A percentile compares a stretch with the other conserved stretches of the same genome.
phyloP scores from a whole-genome alignment of 495 filamentous ascomycete species.

The Penicillium cosmopolitanum region DNA sequence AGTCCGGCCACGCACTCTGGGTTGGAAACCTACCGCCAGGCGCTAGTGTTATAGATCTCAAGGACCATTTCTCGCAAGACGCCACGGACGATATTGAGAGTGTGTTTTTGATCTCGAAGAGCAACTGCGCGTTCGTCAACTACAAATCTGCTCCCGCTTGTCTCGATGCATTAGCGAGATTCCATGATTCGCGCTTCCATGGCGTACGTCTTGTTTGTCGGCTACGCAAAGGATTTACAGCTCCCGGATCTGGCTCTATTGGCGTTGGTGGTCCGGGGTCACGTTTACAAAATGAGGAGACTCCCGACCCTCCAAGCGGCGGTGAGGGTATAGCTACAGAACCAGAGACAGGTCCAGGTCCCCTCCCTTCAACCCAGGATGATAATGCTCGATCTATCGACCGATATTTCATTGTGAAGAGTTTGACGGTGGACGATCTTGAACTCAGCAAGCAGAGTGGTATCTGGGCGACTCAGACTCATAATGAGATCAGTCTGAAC shows the following conservation, averaged over 20 bases:
- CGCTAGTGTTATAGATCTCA: slow-evolving; percentile 76
- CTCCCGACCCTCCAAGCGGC: slow-evolving; percentile 3
- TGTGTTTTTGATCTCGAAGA: slow-evolving; percentile 94
- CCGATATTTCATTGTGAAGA: slow-evolving; percentile 92
- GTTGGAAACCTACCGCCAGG: slow-evolving; percentile 91
- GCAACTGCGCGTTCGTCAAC: slow-evolving; percentile 97
- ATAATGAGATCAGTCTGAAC: slow-evolving; percentile 86
- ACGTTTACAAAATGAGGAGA: slow-evolving; percentile 12
- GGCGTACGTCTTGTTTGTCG: slow-evolving; percentile 91
- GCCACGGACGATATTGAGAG: slow-evolving; percentile 80
- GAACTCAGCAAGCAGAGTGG: slow-evolving; percentile 86
- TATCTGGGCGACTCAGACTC: slow-evolving; percentile 92
- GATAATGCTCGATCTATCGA: slow-evolving; percentile 50
- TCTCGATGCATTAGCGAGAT: slow-evolving; percentile 74
- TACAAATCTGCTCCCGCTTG: slow-evolving; percentile 83
- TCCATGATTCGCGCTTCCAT: slow-evolving; percentile 91
- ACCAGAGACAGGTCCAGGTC: not conserved
- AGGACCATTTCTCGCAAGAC: slow-evolving; percentile 88
- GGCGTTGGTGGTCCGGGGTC: slow-evolving; percentile 2
- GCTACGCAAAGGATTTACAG: slow-evolving; percentile 62
- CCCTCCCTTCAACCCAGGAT: not conserved
- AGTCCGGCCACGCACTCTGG: slow-evolving; percentile 94
- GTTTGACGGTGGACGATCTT: slow-evolving; percentile 90
- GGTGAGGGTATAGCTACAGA: slow-evolving; percentile 5
- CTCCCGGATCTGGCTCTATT: slow-evolving; percentile 31